Evolutionary conservation across 768 basidiomycete species (phyloP).

Genomic region (Daedaleopsis sinensis): DNA sequence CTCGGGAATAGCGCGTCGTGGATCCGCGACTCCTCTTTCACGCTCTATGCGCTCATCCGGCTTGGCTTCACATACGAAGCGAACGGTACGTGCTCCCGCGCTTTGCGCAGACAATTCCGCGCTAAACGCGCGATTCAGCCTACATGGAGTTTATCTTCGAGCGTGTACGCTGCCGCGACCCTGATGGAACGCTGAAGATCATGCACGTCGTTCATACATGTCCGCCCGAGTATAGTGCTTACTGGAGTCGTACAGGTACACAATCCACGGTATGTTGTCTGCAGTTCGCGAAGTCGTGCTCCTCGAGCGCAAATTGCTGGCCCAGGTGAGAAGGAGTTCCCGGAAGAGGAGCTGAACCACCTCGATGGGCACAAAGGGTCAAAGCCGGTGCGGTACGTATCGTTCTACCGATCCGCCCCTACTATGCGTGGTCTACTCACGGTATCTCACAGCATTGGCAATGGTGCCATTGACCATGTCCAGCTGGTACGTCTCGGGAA

Average conservation of each 20-base stretch:
- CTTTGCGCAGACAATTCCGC: no score
- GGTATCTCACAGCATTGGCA: constrained; percentile 66
- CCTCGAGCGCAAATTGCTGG: neutral
- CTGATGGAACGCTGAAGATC: constrained; percentile 92
- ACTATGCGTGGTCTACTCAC: neutral
- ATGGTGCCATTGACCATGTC: constrained; percentile 93
- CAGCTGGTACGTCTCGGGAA: constrained; percentile 59
- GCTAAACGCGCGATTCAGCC: constrained; percentile 40
- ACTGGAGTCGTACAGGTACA: constrained; percentile 51
- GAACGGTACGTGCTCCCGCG: constrained; percentile 54
- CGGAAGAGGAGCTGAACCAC: constrained; percentile 82
- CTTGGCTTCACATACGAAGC: constrained; percentile 95
- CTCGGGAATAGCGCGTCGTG: constrained; percentile 62
- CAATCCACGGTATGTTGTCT: constrained; percentile 74
- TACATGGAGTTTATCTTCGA: constrained; percentile 93
- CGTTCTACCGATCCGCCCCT: neutral
- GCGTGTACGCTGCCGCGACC: constrained; percentile 79
- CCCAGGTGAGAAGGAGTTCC: constrained; percentile 65
- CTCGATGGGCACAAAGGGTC: constrained; percentile 89
- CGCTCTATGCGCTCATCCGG: constrained; percentile 90
- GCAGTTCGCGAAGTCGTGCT: no score
- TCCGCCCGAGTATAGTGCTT: no score
- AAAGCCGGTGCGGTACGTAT: constrained; percentile 66
- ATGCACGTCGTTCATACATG: constrained; percentile 53
- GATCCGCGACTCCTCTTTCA: constrained; percentile 97